phyloP scores from a whole-genome alignment of 768 basidiomycete genomes.

The Leccinum subtestaceum region DNA sequence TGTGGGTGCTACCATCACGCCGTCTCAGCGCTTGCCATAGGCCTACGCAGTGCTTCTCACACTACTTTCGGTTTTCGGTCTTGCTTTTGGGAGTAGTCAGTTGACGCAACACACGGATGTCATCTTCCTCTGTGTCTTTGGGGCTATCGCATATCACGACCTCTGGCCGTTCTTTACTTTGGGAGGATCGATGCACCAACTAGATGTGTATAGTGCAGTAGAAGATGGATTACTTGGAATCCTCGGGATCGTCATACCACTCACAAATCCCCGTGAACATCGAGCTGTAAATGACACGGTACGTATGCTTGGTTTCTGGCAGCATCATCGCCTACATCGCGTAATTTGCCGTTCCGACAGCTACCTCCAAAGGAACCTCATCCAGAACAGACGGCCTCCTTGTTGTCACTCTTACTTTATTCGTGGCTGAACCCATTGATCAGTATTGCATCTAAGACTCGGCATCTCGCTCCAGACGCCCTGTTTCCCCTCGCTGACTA shows the following conservation, averaged over 20 bases:
- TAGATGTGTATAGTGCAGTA: background rate
- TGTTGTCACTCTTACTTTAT: conserved; percentile 38
- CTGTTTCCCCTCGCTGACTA: conserved; percentile 52
- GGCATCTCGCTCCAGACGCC: conserved; percentile 41
- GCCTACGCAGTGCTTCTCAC: conserved; percentile 8
- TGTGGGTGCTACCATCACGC: background rate
- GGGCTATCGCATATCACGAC: background rate
- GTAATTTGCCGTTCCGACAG: conserved; percentile 8
- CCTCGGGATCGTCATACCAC: conserved; percentile 9
- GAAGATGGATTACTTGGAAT: background rate
- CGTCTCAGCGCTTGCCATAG: background rate
- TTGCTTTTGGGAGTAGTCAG: background rate
- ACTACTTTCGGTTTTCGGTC: background rate
- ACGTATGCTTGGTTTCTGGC: background rate
- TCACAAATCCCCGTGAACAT: conserved; percentile 3
- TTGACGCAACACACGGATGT: conserved; percentile 17
- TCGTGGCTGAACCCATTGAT: conserved; percentile 54
- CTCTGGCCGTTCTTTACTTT: conserved; percentile 12
- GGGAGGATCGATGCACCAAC: background rate
- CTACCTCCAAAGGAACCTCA: conserved; percentile 15
- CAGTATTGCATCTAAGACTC: conserved; percentile 37
- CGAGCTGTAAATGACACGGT: background rate
- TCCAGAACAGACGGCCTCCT: conserved; percentile 41
- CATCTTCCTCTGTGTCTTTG: conserved; percentile 5
- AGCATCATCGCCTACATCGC: background rate